Conservation (phyloP, 2,329 filamentous ascomycete species). For the Monilinia polystroma region DNA sequence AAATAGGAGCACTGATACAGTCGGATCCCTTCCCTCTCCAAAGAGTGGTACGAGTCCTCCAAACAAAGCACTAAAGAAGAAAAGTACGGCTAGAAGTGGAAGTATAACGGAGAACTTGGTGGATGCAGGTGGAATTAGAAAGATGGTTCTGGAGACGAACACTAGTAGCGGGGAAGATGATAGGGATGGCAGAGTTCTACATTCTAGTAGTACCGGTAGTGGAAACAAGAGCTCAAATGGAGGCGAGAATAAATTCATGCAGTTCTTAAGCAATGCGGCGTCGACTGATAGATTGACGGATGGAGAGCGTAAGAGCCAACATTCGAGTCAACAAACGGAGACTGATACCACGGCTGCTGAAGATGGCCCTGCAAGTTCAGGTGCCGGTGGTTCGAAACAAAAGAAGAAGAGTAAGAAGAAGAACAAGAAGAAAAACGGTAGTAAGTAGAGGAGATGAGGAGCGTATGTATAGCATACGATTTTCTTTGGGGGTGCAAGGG, state of each 20-base stretch:
- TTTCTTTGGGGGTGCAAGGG: neutral
- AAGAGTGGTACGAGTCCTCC: slow-evolving; percentile 34
- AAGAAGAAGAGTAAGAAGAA: slow-evolving; percentile 17
- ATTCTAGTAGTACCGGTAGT: slow-evolving; percentile 21
- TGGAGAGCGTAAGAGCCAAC: neutral
- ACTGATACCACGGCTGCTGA: neutral
- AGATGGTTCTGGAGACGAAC: slow-evolving; percentile 71
- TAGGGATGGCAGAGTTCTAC: slow-evolving; percentile 8
- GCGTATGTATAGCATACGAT: neutral
- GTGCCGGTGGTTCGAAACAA: neutral
- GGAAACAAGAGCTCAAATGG: slow-evolving; percentile 11
- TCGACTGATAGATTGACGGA: slow-evolving; percentile 4
- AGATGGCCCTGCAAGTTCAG: neutral
- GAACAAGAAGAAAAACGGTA: slow-evolving; percentile 10
- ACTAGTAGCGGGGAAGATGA: slow-evolving; percentile 7
- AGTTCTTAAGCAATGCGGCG: slow-evolving; percentile 14
- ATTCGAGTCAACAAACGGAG: slow-evolving; percentile 7
- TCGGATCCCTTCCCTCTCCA: slow-evolving; percentile 35
- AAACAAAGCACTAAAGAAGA: slow-evolving; percentile 41
- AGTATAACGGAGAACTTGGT: slow-evolving; percentile 79
- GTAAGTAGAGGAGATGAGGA: neutral
- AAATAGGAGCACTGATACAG: slow-evolving; percentile 36
- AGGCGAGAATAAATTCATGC: slow-evolving; percentile 3
- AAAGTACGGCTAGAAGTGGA: slow-evolving; percentile 63
- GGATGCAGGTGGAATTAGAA: slow-evolving; percentile 70